Base-by-base conservation (phyloP, 257 asterid species). In the Petunia axillaris region DNA sequence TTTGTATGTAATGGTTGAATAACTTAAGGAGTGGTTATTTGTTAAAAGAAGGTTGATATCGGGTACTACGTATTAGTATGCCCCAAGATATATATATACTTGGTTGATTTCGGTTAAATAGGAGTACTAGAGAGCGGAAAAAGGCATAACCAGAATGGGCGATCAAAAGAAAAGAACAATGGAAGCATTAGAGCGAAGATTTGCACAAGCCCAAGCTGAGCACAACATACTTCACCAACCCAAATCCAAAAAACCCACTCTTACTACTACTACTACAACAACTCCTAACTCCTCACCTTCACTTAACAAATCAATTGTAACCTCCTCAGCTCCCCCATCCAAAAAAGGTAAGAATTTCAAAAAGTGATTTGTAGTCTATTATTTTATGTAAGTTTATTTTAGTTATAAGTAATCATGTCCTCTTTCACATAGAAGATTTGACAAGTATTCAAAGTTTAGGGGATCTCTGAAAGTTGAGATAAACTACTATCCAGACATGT, bases 151-250 rank as follows among this genome's bases (percentile, higher is more conserved):
- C 37, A 37, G 8, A 38, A 68, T 70, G 59, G 77, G 83, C 85
- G 98, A 89, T 13, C 97, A 91, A 82, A 89, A 79, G 87, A 95
- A 84, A 80, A 88, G 97, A 75, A 85, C 97, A 2, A 25, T 86
- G 81, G 98, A 93, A 55, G 99, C 99, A 58, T 73, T 95, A 59
- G 93, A 89, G 77, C 89, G 90, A 85, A 90, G 97, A 83, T 91
- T 89, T 64, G 96, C 96, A 5, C 95, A 89, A 88, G 89, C 92
- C 9, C 87, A 92, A 87, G 89, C 95, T 25, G 97, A 90, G 75
- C 79, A 84, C 84, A 87, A 84, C 38, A 55, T 80, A 8, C 91
- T 36, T 36, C 16, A 83, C 67, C 88, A 89, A 66, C 87, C 87
- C 76, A 87, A 85, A 83, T 74, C 85, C 87, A 89, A 87, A 81